Base-by-base conservation (phyloP, 108 stramenopile genomes). In the Poteriospumella lacustris region DNA sequence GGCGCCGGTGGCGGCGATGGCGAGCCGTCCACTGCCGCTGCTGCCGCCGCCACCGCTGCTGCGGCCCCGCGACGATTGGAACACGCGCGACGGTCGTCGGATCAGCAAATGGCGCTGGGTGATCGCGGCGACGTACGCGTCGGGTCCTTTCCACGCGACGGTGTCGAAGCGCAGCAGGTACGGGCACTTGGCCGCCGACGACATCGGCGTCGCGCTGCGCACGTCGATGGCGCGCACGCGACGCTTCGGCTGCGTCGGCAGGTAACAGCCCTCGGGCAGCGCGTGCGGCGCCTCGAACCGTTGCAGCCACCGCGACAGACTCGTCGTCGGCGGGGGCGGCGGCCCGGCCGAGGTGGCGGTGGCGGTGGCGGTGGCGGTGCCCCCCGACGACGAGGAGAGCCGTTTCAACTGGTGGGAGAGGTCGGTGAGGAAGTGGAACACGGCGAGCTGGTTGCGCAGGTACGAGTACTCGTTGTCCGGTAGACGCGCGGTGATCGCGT, bases 111-210 rank as follows among this genome's bases (percentile, higher is more conserved):
- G n/a, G n/a, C n/a, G n/a, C n/a, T n/a, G n/a, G n/a, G n/a, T n/a
- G n/a, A n/a, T n/a, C n/a, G n/a, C n/a, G n/a, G n/a, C 24, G 24
- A 19, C 24, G 24, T 56, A 56, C 52, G 24, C 24, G 36, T 73
- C 42, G 26, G 70, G 70, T 73, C 70, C 70, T 52, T 56, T 33
- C 70, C 70, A 73, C 9, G 36, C 3, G 26, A 42, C 9, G 9
- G 33, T 38, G 33, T 42, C 5, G 31, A 73, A 73, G 9, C 43
- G 26, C 44, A 73, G 42, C 41, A 73, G 36, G 31, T 42, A 73
- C 9, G 70, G 70, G 15, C 41, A 73, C 36, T 73, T 73, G 5
- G 70, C 70, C 26, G 36, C 41, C 33, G 70, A 73, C 36, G 26
- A 31, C 36, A 73, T 39, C 9, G 40, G 36, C 33, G 5, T 73